Base-by-base conservation (phyloP, 352 stramenopile species). In the Pythium biforme region DNA sequence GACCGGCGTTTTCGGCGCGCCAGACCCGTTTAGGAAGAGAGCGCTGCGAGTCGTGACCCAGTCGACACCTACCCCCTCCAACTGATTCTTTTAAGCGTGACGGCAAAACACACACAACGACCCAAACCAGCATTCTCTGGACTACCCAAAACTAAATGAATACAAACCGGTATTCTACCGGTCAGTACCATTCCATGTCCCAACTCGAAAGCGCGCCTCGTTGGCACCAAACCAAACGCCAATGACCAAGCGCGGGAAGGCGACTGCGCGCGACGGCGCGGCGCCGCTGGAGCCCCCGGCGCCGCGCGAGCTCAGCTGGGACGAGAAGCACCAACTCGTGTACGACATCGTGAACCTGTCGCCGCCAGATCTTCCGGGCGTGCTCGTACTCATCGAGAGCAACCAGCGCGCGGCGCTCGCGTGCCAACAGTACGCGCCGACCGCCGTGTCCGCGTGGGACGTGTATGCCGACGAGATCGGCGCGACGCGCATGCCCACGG, bases 261-360 rank as follows among this genome's bases (percentile, higher is more conserved):
- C 34, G 15, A 40, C 1, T 6, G 15, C 29, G 34, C n/a, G n/a
- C n/a, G n/a, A n/a, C n/a, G n/a, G n/a, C n/a, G n/a, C n/a, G n/a
- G n/a, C n/a, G n/a, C n/a, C n/a, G n/a, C n/a, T n/a, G n/a, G n/a
- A n/a, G n/a, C n/a, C 23, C 33, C 39, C 37, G 14, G 31, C 45
- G 19, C 34, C 29, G 39, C 51, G 22, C 7, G 27, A 27, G 14
- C 68, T 87, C 22, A 81, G 72, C 12, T 95, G 83, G 83, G 86
- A 95, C 66, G 75, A 93, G 43, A 79, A 81, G 6, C 77, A 82
- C 0, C 71, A 74, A 14, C 64, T 95, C 20, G 72, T 76, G 34
- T 59, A 77, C 25, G 86, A 95, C 63, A 87, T 95, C 29, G 75
- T 72, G 6, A 80, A 86, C 31, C 72, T 95, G 26, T 69, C 86